Evolutionary conservation across 352 stramenopile species (phyloP).

Genomic region (Plasmopara halstedii): DNA sequence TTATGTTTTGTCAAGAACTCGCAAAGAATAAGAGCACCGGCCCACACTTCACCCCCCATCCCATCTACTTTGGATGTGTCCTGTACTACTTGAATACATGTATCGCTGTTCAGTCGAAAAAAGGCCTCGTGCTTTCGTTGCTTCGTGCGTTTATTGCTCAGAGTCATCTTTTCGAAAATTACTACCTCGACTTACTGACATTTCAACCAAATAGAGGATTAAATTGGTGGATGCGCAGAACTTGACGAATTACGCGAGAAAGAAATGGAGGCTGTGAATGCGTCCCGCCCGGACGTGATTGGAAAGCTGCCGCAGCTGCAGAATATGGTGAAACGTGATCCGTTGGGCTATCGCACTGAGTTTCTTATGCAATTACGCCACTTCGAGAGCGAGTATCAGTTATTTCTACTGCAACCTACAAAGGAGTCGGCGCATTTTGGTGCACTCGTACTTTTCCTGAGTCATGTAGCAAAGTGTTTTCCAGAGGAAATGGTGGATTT

Average conservation of each 20-base stretch:
- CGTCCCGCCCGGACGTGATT: conserved; percentile 79
- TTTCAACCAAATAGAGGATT: too few species aligned
- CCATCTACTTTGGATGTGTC: conserved; percentile 48
- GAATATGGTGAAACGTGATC: conserved; percentile 98
- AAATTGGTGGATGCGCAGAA: conserved; percentile 21
- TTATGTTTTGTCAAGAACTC: conserved; percentile 32
- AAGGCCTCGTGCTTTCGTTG: conserved; percentile 32
- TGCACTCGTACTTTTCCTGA: conserved; percentile 96
- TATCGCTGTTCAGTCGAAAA: conserved; percentile 15
- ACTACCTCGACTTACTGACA: background rate
- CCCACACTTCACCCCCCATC: conserved; percentile 51
- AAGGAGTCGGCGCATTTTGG: conserved; percentile 91
- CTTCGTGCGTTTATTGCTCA: too few species aligned
- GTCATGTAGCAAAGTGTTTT: conserved; percentile 88
- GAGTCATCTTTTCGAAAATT: too few species aligned
- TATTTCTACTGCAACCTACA: conserved; percentile 90
- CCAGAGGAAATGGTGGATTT: conserved; percentile 82
- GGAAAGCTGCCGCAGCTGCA: conserved; percentile 94
- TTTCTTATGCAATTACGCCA: conserved; percentile 96
- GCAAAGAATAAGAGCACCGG: conserved; percentile 44
- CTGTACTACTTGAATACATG: conserved; percentile 35
- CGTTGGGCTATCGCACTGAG: conserved; percentile 92
- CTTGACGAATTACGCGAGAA: background rate
- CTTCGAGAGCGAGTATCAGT: conserved; percentile 93
- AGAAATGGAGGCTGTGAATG: conserved; percentile 58